phyloP scores from a whole-genome alignment of 1,284 basidiomycete species.

The Psilocybe mexicana region DNA sequence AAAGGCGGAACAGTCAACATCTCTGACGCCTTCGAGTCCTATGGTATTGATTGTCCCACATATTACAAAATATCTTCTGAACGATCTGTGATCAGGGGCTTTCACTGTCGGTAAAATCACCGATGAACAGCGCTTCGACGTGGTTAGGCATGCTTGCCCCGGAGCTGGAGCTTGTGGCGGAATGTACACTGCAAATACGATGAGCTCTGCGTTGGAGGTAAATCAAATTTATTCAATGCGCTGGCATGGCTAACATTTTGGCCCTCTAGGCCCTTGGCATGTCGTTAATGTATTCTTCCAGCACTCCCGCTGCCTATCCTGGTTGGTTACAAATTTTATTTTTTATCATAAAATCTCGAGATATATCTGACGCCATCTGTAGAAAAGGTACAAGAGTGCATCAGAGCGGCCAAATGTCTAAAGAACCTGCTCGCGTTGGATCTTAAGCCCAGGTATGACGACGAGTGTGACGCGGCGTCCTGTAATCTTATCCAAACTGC shows the following conservation, averaged over 20 bases:
- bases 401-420: conserved; percentile 81
- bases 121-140: conserved; percentile 78
- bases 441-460: conserved; percentile 73
- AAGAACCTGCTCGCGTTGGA: conserved; percentile 83
- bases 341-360: neutral
- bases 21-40: conserved; percentile 82
- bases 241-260: neutral
- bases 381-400: conserved; percentile 87
- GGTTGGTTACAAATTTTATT: conserved; percentile 38
- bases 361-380: conserved; percentile 1
- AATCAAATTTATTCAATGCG: neutral
- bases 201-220: conserved; percentile 89
- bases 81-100: conserved; percentile 48
- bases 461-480: neutral
- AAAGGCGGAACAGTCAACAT: conserved; percentile 83
- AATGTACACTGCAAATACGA: conserved; percentile 90
- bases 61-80: neutral
- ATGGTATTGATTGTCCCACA: conserved; percentile 43
- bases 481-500: neutral
- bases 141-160: conserved; percentile 82
- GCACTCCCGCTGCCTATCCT: conserved; percentile 79
- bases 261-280: conserved; percentile 65
- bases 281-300: conserved; percentile 87
- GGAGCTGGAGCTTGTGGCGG: conserved; percentile 80
- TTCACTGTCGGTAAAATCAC: conserved; percentile 72